These are phyloP conservation scores for Prunus mongolica DNA, from an alignment of 306 rosid genomes.

Conservation along the genomic window DNA sequence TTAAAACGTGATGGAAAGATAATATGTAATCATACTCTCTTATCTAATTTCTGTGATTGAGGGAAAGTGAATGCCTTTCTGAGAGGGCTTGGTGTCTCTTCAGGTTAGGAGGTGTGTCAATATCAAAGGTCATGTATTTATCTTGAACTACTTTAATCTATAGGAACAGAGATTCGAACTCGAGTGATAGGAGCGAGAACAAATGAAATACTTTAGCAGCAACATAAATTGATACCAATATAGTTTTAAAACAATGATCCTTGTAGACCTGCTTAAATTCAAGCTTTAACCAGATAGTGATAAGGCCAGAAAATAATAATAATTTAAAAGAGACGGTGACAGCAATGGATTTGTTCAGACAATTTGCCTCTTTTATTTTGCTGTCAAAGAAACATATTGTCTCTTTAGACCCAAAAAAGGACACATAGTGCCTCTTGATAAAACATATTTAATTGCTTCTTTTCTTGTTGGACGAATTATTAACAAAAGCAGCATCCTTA, in stretches of 20 bases:
- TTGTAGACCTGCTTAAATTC: neutral
- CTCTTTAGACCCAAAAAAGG: no score
- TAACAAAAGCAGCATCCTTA: neutral
- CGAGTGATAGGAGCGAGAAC: no score
- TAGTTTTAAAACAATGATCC: neutral
- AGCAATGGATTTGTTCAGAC: neutral
- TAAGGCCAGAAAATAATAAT: neutral
- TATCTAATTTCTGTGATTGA: neutral
- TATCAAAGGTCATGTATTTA: neutral
- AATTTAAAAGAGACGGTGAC: neutral
- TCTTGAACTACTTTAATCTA: no score
- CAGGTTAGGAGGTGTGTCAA: no score
- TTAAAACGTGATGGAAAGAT: neutral
- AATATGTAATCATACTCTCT: neutral
- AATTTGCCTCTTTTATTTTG: neutral
- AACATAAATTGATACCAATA: no score
- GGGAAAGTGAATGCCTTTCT: no score
- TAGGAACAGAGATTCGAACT: no score
- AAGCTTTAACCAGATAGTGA: neutral
- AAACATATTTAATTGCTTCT: neutral
- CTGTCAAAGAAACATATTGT: no score
- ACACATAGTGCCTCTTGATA: no score
- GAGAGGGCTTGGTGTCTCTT: no score
- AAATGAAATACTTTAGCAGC: no score
- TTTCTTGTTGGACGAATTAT: neutral